Percentiles rank a stretch among this genome's conserved stretches.
Evolutionary conservation across 768 basidiomycete species (phyloP).

Genomic region (Tylopilus sp.): DNA sequence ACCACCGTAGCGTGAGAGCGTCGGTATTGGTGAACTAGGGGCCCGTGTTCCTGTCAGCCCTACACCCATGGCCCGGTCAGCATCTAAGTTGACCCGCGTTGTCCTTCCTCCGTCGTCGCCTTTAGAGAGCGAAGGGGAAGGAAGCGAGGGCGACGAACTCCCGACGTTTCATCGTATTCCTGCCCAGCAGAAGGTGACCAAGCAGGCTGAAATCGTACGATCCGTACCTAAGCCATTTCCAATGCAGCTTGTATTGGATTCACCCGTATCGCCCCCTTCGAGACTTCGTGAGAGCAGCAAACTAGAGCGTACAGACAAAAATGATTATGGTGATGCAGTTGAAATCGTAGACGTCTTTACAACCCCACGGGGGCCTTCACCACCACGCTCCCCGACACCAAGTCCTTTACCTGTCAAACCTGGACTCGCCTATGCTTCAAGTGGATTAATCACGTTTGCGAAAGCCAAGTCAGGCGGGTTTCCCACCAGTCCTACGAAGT

Average conservation of each 20-base stretch:
- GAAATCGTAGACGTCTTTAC: slow-evolving; percentile 22
- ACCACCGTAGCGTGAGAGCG: slow-evolving; percentile 4
- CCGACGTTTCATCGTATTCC: slow-evolving; percentile 20
- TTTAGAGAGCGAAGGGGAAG: slow-evolving; percentile 12
- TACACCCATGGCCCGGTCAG: not conserved
- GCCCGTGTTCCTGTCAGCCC: not conserved
- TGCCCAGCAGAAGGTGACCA: not conserved
- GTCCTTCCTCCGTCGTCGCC: slow-evolving; percentile 4
- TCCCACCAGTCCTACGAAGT: slow-evolving; percentile 11
- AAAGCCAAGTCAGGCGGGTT: slow-evolving; percentile 1
- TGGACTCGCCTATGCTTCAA: not conserved
- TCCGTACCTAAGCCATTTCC: slow-evolving; percentile 26
- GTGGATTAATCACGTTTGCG: not conserved
- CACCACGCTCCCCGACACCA: slow-evolving; percentile 20
- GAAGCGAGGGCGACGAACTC: slow-evolving; percentile 10
- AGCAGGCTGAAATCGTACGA: not conserved
- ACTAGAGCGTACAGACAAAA: not conserved
- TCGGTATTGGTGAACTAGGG: not conserved
- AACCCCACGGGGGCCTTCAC: slow-evolving; percentile 18
- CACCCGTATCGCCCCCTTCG: not conserved
- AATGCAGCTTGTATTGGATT: slow-evolving; percentile 15
- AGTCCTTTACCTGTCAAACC: slow-evolving; percentile 13
- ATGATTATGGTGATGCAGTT: not conserved
- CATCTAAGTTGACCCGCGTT: slow-evolving; percentile 15
- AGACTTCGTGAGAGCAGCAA: not conserved